Evolutionary conservation across 2,329 filamentous ascomycete species (phyloP), one percentile per base, ranked within the genome.

Genomic region (Alternaria solani): DNA sequence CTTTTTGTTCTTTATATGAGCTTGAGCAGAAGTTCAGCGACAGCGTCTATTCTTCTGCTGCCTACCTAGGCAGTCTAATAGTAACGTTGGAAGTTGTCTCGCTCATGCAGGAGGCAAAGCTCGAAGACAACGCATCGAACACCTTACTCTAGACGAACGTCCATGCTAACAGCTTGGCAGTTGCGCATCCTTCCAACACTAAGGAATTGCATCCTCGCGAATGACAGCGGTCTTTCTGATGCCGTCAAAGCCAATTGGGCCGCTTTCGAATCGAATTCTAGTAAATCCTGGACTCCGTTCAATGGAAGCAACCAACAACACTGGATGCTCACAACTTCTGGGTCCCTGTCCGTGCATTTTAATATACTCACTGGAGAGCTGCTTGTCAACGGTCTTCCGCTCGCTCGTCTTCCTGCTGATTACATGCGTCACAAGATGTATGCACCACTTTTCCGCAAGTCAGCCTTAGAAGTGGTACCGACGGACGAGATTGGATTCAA

Each of bases 331-430:
- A 75, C 65, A 1, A 59, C 11, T 3, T 68, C 66, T 0, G 64
- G 62, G 0, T 48, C 18, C 2, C 30, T 70, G 1, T 47, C 60
- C 1, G 61, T 65, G 3, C 80, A 84, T 26, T 83, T 83, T 63
- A 86, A 86, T 61, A 49, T 87, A 0, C 63, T 89, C 2, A 83
- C 79, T 0, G 86, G 83, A 0, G 77, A 83, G 25, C 72, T 89
- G 0, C 76, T 87, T 0, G 80, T 88, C 0, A 79, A 87, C 57
- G 86, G 86, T 0, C 42, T 75, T 1, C 85, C 84, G 0, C 64
- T 87, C 0, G 70, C 79, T 4, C 79, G 82, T 2, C 75, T 88
- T 0, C 86, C 86, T 0, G 3, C 11, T 0, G 61, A 79, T 0
- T 88, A 85, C 49, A 76, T 81, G 34, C 7, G 14, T 0, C 77